phyloP scores from a whole-genome alignment of 345 rosid genomes.

The Xanthoceras sorbifolium region DNA sequence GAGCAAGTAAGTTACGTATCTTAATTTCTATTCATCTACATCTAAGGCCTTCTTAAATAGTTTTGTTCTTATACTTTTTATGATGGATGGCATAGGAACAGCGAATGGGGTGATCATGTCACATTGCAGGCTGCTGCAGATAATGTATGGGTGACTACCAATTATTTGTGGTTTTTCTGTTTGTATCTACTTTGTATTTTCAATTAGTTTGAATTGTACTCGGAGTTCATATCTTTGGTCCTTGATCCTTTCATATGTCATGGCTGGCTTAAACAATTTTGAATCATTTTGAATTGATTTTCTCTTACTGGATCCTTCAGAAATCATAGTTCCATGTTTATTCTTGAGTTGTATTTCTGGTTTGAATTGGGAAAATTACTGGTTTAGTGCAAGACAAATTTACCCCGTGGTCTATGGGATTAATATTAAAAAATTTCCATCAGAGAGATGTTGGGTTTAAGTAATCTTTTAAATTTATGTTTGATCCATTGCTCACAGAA shows the following conservation, averaged over 20 bases:
- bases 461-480: neutral
- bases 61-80: constrained; percentile 1
- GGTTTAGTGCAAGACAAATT: neutral
- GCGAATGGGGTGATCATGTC: constrained; percentile 80
- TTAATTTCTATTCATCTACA: neutral
- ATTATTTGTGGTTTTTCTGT: neutral
- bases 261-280: neutral
- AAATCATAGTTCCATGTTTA: neutral
- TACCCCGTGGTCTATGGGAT: neutral
- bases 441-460: neutral
- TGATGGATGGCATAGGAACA: constrained; percentile 36
- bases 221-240: neutral
- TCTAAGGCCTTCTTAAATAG: neutral
- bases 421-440: neutral
- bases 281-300: constrained; percentile 1
- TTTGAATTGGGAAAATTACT: neutral
- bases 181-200: neutral
- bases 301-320: neutral
- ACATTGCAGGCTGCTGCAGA: constrained; percentile 80
- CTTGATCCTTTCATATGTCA: neutral
- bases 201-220: neutral
- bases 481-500: neutral
- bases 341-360: neutral
- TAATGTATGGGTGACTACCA: constrained; percentile 31
- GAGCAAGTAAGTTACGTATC: constrained; percentile 41